A percentile compares a stretch with the other conserved stretches of the same genome.
phyloP scores from a whole-genome alignment of 306 rosid genomes.

The Lotus japonicus region DNA sequence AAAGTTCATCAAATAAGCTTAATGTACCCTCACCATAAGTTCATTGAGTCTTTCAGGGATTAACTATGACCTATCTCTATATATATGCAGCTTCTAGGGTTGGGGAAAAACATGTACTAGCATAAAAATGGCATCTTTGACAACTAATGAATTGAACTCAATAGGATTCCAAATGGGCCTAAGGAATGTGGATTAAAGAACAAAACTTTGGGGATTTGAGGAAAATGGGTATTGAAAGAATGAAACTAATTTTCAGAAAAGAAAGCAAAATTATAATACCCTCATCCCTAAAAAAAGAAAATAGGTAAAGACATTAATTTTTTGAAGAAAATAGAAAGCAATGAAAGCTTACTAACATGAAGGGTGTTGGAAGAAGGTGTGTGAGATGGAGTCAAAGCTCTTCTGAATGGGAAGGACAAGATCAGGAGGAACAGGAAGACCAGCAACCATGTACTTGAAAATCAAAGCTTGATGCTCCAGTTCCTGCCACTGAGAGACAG shows the following conservation, averaged over 20 bases:
- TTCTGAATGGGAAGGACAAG: slow-evolving; percentile 69
- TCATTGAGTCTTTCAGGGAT: background rate
- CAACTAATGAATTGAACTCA: background rate
- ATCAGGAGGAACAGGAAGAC: slow-evolving; percentile 83
- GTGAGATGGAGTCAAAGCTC: slow-evolving; percentile 58
- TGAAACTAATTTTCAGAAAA: too few relatives aligned
- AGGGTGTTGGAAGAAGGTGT: slow-evolving; percentile 55
- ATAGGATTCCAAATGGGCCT: background rate
- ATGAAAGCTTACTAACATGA: slow-evolving; percentile 27
- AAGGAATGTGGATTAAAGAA: background rate
- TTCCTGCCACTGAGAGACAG: slow-evolving; percentile 77
- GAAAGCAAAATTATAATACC: background rate
- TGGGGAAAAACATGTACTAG: background rate
- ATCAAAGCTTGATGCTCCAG: slow-evolving; percentile 78
- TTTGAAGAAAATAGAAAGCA: too few relatives aligned
- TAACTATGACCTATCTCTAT: background rate
- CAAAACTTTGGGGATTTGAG: too few relatives aligned
- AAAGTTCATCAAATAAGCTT: background rate
- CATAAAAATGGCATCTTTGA: background rate
- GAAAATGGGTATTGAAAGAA: too few relatives aligned
- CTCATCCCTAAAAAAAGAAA: background rate
- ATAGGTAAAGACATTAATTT: background rate
- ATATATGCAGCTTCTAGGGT: background rate
- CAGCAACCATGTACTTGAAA: slow-evolving; percentile 70
- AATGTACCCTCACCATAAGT: background rate